Evolutionary conservation across 169 alveolate species (phyloP).

Genomic region (Plasmodium knowlesi): DNA sequence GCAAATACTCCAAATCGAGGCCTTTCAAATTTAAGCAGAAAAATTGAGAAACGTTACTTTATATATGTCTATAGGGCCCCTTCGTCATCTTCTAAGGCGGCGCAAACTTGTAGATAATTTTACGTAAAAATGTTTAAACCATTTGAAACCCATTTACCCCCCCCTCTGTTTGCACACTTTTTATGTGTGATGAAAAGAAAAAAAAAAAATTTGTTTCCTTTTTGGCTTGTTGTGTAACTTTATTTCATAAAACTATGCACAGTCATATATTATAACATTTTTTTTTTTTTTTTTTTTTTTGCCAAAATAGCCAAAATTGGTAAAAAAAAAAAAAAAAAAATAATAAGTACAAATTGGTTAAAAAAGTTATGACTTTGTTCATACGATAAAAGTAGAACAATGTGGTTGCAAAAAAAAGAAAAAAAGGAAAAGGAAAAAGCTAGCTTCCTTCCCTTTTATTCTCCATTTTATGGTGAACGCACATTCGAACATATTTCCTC

Average conservation of each 20-base stretch:
- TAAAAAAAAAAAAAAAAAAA: not conserved
- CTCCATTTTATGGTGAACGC: not conserved
- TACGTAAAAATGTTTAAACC: not conserved
- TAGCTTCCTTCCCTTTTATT: not conserved
- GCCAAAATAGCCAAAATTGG: not conserved
- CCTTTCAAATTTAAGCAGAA: constrained; percentile 56
- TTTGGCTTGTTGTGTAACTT: not conserved
- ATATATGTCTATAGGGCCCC: not conserved
- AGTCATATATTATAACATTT: not conserved
- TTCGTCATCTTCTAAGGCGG: not conserved
- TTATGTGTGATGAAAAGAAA: not conserved
- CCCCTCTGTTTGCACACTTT: not conserved
- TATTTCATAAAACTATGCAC: not conserved
- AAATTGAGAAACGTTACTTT: not conserved
- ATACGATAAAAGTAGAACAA: constrained; percentile 7
- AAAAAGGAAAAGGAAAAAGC: constrained; percentile 19
- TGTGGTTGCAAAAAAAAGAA: not conserved
- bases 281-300: not conserved
- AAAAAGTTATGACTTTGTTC: not conserved
- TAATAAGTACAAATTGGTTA: not conserved
- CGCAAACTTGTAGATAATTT: not conserved
- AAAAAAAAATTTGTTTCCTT: not conserved
- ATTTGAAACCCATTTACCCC: not conserved
- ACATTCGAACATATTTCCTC: constrained; percentile 1
- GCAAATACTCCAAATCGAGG: constrained; percentile 55